A percentile compares a stretch with the other conserved stretches of the same genome.
phyloP scores from a whole-genome alignment of 495 filamentous ascomycete species.

The Annulohypoxylon moriforme region DNA sequence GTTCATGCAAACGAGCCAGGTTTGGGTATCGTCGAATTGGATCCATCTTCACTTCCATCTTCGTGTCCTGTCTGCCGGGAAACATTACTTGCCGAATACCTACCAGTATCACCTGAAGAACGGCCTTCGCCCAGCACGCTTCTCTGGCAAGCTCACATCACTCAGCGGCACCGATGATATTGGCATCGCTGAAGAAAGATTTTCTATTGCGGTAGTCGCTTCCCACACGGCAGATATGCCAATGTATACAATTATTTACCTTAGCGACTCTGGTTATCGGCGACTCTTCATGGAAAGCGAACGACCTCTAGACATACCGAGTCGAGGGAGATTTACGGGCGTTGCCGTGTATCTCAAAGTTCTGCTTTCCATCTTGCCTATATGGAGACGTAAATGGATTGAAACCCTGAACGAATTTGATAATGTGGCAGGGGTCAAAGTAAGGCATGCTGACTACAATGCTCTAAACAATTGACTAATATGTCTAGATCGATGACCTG shows the following conservation, averaged over 20 bases:
- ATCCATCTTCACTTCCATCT: conserved; percentile 36
- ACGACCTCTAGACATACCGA: conserved; percentile 21
- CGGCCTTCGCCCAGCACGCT: conserved; percentile 31
- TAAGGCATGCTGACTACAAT: background rate
- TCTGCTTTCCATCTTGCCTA: conserved; percentile 19
- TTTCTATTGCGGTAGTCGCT: conserved; percentile 25
- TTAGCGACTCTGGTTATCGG: conserved; percentile 28
- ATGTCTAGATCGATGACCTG: conserved; percentile 25
- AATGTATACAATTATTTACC: conserved; percentile 22
- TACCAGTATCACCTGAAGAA: background rate
- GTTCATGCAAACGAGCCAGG: conserved; percentile 33
- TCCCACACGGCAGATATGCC: conserved; percentile 28
- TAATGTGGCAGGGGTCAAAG: conserved; percentile 29
- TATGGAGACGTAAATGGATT: conserved; percentile 31
- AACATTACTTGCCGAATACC: conserved; percentile 11
- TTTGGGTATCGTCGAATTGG: conserved; percentile 34
- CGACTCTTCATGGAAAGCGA: conserved; percentile 34
- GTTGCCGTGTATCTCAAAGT: conserved; percentile 26
- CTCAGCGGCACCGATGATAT: conserved; percentile 24
- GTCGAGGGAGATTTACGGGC: conserved; percentile 20
- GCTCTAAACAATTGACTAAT: background rate
- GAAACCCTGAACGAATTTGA: conserved; percentile 27
- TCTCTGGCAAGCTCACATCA: conserved; percentile 23
- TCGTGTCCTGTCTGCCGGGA: conserved; percentile 26
- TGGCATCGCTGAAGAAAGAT: conserved; percentile 28